phyloP scores from a whole-genome alignment of 768 basidiomycete genomes.

The Russula foetens region DNA sequence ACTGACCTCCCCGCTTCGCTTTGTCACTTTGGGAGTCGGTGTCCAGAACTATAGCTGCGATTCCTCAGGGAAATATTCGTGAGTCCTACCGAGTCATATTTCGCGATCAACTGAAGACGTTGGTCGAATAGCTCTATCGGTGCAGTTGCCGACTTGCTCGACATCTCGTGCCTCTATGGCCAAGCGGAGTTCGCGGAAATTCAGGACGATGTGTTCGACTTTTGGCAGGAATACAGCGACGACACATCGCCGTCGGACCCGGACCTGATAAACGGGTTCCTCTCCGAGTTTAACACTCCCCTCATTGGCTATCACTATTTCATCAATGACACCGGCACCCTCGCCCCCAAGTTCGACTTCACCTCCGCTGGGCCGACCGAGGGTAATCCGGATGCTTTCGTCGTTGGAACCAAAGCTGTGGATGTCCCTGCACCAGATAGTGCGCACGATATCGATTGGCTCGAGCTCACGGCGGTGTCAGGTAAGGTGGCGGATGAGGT shows the following conservation, averaged over 20 bases:
- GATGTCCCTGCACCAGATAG: constrained; percentile 2
- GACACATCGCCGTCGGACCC: background rate
- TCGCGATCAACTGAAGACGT: background rate
- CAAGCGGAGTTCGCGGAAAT: background rate
- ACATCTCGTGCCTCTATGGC: constrained; percentile 4
- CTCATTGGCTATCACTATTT: constrained; percentile 16
- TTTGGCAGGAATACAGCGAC: constrained; percentile 1
- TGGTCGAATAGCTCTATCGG: constrained; percentile 2
- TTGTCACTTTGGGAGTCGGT: background rate
- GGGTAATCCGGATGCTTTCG: constrained; percentile 4
- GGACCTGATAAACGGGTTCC: background rate
- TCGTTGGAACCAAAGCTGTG: constrained; percentile 3
- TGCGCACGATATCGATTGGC: constrained; percentile 5
- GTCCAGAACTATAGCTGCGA: constrained; percentile 7
- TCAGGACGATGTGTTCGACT: background rate
- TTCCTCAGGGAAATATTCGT: background rate
- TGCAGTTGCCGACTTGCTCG: constrained; percentile 13
- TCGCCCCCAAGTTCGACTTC: constrained; percentile 10
- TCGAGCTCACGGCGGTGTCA: background rate
- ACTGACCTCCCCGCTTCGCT: background rate
- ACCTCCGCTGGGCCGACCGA: background rate
- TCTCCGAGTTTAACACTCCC: background rate
- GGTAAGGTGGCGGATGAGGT: constrained; percentile 4
- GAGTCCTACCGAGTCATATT: background rate
- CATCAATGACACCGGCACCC: background rate